phyloP scores from a whole-genome alignment of 345 rosid species.

The Moricandia arvensis region DNA sequence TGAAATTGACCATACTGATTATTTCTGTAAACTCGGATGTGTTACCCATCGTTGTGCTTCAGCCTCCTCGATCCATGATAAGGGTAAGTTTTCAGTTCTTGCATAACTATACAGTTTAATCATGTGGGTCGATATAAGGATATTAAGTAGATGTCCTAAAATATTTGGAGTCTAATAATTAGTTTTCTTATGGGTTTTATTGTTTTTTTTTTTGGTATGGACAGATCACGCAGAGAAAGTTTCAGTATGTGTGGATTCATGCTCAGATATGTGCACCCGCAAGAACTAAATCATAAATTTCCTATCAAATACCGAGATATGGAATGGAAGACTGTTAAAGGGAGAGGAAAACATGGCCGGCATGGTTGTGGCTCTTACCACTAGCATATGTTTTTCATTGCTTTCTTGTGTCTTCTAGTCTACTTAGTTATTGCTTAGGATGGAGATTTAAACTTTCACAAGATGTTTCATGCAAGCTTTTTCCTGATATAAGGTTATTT shows the following conservation, averaged over 20 bases:
- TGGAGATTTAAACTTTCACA: too few species aligned
- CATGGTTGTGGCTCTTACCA: too few species aligned
- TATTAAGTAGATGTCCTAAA: neutral
- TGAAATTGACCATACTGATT: neutral
- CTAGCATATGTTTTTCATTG: too few species aligned
- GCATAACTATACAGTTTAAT: neutral
- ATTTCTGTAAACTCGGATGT: conserved; percentile 22
- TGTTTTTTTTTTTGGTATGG: neutral
- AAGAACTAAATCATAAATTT: conserved; percentile 3
- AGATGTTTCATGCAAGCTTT: too few species aligned
- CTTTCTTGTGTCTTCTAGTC: too few species aligned
- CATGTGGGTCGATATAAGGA: neutral
- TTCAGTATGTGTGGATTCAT: conserved; percentile 18
- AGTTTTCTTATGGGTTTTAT: neutral
- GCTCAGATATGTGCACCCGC: conserved; percentile 12
- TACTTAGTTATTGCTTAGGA: too few species aligned
- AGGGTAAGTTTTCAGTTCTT: conserved; percentile 5
- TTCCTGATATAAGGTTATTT: too few species aligned
- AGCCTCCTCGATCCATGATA: conserved; percentile 9
- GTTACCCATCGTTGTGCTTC: conserved; percentile 2
- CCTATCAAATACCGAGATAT: too few species aligned
- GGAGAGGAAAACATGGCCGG: too few species aligned
- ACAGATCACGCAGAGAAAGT: conserved; percentile 28
- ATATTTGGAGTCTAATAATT: neutral
- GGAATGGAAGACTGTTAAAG: too few species aligned